These are phyloP conservation scores for Tephrocybe sp. DNA, from an alignment of 768 basidiomycete genomes.

Conservation along the genomic window DNA sequence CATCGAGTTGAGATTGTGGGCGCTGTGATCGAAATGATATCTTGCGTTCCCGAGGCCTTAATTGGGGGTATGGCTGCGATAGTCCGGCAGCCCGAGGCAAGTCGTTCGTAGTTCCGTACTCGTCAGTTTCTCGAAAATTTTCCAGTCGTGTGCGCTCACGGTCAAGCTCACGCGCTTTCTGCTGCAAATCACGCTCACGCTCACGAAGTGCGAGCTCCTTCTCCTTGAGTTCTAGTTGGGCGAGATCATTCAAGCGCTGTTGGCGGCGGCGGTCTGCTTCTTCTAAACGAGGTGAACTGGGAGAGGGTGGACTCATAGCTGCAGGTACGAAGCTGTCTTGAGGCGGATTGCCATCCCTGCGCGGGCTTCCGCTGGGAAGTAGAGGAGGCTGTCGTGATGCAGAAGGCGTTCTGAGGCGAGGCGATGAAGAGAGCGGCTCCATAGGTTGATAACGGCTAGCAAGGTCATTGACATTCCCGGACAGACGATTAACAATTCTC, in stretches of 20 bases:
- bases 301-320: constrained; percentile 11
- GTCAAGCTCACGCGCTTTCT: constrained; percentile 55
- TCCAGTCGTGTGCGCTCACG: constrained; percentile 45
- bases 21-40: constrained; percentile 32
- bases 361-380: constrained; percentile 18
- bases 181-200: constrained; percentile 53
- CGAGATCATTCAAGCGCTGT: constrained; percentile 46
- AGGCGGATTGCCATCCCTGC: constrained; percentile 23
- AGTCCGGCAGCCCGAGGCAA: constrained; percentile 9
- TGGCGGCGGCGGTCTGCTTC: constrained; percentile 29
- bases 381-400: constrained; percentile 23
- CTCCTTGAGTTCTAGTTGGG: constrained; percentile 51
- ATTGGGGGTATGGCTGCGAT: constrained; percentile 17
- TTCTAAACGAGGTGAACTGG: constrained; percentile 21
- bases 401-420: constrained; percentile 34
- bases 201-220: constrained; percentile 52
- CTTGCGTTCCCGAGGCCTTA: constrained; percentile 32
- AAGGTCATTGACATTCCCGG: constrained; percentile 60
- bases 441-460: constrained; percentile 58
- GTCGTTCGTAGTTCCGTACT: constrained; percentile 17
- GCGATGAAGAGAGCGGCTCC: constrained; percentile 42
- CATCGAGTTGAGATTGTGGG: constrained; percentile 11
- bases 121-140: constrained; percentile 31
- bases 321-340: constrained; percentile 9
- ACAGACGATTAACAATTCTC: constrained; percentile 61